Conservation (phyloP, 169 alveolate species). For the Cryptosporidium viatorum region DNA sequence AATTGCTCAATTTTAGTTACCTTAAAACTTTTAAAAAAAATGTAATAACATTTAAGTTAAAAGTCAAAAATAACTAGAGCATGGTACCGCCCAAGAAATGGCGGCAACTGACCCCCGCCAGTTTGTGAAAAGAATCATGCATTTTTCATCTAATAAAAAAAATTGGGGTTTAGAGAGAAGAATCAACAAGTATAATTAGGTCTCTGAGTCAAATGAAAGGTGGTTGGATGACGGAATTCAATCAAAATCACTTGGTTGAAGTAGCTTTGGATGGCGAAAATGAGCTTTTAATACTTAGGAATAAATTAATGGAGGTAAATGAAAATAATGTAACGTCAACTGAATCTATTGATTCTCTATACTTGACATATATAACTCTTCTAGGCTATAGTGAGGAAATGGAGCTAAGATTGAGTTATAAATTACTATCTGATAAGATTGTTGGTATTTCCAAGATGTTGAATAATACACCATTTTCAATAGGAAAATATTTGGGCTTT, state of each 20-base stretch:
- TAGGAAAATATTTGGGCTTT: conserved; percentile 27
- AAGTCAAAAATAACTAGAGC: not conserved
- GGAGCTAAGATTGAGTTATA: conserved; percentile 3
- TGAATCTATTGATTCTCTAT: conserved; percentile 34
- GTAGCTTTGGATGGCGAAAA: not conserved
- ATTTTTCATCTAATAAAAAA: not conserved
- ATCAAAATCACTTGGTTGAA: not conserved
- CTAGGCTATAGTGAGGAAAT: not conserved
- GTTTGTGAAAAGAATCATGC: conserved; percentile 5
- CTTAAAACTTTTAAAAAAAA: too few species aligned
- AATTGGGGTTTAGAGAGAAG: not conserved
- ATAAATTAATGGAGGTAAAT: conserved; percentile 9
- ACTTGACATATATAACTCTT: conserved; percentile 5
- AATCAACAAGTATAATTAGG: not conserved
- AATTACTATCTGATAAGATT: conserved; percentile 35
- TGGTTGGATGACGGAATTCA: not conserved
- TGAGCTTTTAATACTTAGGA: conserved; percentile 10
- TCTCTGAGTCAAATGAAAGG: not conserved
- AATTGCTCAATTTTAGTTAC: not conserved
- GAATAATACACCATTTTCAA: conserved; percentile 22
- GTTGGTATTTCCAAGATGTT: conserved; percentile 16
- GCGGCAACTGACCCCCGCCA: not conserved
- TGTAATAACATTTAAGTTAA: too few species aligned
- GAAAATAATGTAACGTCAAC: not conserved
- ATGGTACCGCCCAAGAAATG: not conserved